These are phyloP conservation scores for Cladophialophora exuberans DNA, from an alignment of 2,329 filamentous ascomycete species.

Conservation along the genomic window DNA sequence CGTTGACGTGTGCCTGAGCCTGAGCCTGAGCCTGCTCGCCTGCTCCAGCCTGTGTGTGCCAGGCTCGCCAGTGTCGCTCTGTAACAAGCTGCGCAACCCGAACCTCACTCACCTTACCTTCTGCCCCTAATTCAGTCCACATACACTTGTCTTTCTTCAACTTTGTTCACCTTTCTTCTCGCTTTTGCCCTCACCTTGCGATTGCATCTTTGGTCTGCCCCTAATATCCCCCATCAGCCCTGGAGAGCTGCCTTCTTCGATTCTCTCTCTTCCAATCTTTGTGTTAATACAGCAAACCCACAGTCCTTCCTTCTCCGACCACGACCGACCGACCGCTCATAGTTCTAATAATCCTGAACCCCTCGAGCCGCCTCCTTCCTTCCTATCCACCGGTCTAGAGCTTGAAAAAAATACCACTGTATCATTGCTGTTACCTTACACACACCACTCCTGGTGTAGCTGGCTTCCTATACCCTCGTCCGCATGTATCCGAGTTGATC, in stretches of 20 bases:
- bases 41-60: no score
- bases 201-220: slow-evolving; percentile 10
- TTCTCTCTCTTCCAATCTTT: slow-evolving; percentile 24
- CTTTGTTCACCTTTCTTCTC: slow-evolving; percentile 19
- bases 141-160: slow-evolving; percentile 8
- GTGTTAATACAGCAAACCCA: slow-evolving; percentile 25
- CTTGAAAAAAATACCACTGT: no score
- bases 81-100: slow-evolving; percentile 2
- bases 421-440: no score
- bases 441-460: not conserved
- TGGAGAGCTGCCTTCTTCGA: slow-evolving; percentile 29
- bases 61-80: no score
- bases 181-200: slow-evolving; percentile 10
- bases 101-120: slow-evolving; percentile 8
- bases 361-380: slow-evolving; percentile 9
- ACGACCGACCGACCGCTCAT: slow-evolving; percentile 12
- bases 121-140: slow-evolving; percentile 24
- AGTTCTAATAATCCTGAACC: slow-evolving; percentile 23
- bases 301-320: slow-evolving; percentile 13
- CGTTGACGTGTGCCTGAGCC: slow-evolving; percentile 11
- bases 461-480: not conserved
- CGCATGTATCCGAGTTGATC: not conserved
- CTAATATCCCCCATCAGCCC: slow-evolving; percentile 29
- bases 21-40: not conserved
- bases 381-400: not conserved